A percentile compares a stretch with the other conserved stretches of the same genome.
Evolutionary conservation across 208 protist genomes (phyloP).

Genomic region (Plasmodiophora brassicae): DNA sequence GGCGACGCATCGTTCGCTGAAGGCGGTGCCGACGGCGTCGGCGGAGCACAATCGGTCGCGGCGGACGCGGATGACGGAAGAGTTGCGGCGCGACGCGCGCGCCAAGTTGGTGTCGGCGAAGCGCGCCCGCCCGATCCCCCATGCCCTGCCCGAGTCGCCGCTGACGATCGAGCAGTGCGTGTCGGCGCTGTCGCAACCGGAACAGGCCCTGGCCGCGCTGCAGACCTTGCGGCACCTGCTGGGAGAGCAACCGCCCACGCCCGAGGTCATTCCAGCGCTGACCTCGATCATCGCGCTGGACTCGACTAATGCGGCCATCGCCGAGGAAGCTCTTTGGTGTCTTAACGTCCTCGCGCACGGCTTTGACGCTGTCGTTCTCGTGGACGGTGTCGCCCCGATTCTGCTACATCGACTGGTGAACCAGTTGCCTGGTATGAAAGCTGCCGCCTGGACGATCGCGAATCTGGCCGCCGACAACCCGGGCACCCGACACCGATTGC

Average conservation of each 20-base stretch:
- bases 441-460: neutral
- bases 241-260: neutral
- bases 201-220: neutral
- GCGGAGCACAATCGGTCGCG: neutral
- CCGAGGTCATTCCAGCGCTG: neutral
- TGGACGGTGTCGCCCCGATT: neutral
- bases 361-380: neutral
- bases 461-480: conserved; percentile 21
- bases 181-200: neutral
- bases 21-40: neutral
- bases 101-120: neutral
- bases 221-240: neutral
- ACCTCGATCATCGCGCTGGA: neutral
- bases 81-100: neutral
- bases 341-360: conserved; percentile 8
- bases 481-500: neutral
- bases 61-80: neutral
- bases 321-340: neutral
- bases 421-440: neutral
- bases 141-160: neutral
- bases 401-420: neutral
- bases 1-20: too few species aligned
- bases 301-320: neutral
- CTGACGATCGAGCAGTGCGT: neutral
- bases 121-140: neutral